These are phyloP conservation scores for Aspergillus candidus DNA, from an alignment of 2,329 filamentous ascomycete genomes.

Conservation along the genomic window DNA sequence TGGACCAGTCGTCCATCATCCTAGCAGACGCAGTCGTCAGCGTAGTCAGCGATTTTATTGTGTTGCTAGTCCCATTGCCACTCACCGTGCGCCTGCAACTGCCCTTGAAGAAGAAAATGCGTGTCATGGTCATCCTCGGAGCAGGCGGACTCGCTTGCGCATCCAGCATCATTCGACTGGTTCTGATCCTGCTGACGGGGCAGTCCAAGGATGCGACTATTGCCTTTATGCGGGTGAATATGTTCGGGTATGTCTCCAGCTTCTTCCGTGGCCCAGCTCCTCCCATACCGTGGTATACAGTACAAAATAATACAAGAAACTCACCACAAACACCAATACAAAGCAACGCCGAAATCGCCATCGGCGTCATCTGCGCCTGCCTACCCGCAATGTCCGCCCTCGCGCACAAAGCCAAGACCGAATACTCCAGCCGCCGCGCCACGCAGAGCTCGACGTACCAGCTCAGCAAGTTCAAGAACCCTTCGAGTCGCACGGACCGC, in stretches of 20 bases:
- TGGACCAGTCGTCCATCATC: conserved; percentile 37
- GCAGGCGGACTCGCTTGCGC: conserved; percentile 36
- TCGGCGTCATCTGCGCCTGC: conserved; percentile 38
- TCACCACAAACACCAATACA: conserved; percentile 14
- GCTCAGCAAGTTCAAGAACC: conserved; percentile 15
- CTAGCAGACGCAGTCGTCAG: conserved; percentile 53
- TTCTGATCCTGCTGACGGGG: conserved; percentile 19
- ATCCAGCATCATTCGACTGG: conserved; percentile 23
- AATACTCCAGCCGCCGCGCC: conserved; percentile 21
- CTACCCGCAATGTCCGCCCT: conserved; percentile 35
- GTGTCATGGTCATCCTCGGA: conserved; percentile 45
- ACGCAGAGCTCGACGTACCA: conserved; percentile 17
- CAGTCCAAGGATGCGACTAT: conserved; percentile 20
- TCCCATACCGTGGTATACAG: conserved; percentile 10
- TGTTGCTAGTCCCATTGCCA: conserved; percentile 47
- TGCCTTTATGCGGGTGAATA: conserved; percentile 27
- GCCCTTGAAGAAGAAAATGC: conserved; percentile 40
- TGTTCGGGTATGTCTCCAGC: conserved; percentile 24
- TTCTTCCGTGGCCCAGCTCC: conserved; percentile 10
- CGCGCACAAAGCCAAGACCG: conserved; percentile 27
- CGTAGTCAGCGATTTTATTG: conserved; percentile 52
- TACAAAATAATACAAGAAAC: conserved; percentile 25
- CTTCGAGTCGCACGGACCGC: conserved; percentile 10
- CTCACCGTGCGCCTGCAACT: conserved; percentile 42
- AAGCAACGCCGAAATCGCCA: conserved; percentile 36